Evolutionary conservation across 1,139 yeast genomes (phyloP).

Genomic region (Magnusiomyces magnusii): DNA sequence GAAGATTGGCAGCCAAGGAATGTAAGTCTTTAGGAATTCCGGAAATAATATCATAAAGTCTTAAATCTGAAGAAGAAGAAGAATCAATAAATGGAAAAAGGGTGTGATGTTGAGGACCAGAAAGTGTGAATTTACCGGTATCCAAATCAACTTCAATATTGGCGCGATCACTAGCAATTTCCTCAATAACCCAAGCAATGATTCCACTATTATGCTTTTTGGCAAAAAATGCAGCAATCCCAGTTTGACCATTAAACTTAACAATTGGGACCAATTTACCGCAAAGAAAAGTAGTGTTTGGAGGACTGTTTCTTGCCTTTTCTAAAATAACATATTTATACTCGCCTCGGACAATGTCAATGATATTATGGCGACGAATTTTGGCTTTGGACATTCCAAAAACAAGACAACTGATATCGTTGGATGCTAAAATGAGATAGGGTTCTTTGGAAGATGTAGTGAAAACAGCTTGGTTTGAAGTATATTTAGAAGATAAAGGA

Average conservation of each 20-base stretch:
- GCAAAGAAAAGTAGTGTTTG: slow-evolving; percentile 40
- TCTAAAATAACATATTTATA: slow-evolving; percentile 31
- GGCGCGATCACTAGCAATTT: slow-evolving; percentile 74
- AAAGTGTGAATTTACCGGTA: slow-evolving; percentile 22
- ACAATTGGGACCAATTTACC: slow-evolving; percentile 49
- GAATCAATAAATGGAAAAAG: slow-evolving; percentile 17
- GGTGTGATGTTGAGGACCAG: slow-evolving; percentile 19
- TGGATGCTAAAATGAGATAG: slow-evolving; percentile 75
- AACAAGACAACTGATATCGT: slow-evolving; percentile 81
- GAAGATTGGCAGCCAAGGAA: slow-evolving; percentile 7
- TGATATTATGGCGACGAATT: slow-evolving; percentile 53
- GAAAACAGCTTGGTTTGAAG: slow-evolving; percentile 50
- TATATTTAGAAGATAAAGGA: slow-evolving; percentile 28
- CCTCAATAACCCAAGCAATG: slow-evolving; percentile 80
- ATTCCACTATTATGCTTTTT: slow-evolving; percentile 50
- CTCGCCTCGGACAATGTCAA: slow-evolving; percentile 73
- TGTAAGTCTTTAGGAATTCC: slow-evolving; percentile 16
- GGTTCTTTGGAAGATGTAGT: slow-evolving; percentile 73
- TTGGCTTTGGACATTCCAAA: slow-evolving; percentile 71
- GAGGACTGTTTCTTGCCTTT: slow-evolving; percentile 3
- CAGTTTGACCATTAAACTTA: slow-evolving; percentile 36
- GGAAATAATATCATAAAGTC: slow-evolving; percentile 17
- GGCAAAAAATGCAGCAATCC: slow-evolving; percentile 60
- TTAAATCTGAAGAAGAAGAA: slow-evolving; percentile 5
- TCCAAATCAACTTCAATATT: slow-evolving; percentile 43